phyloP scores from a whole-genome alignment of 768 basidiomycete genomes.

The Amyloporia xantha region DNA sequence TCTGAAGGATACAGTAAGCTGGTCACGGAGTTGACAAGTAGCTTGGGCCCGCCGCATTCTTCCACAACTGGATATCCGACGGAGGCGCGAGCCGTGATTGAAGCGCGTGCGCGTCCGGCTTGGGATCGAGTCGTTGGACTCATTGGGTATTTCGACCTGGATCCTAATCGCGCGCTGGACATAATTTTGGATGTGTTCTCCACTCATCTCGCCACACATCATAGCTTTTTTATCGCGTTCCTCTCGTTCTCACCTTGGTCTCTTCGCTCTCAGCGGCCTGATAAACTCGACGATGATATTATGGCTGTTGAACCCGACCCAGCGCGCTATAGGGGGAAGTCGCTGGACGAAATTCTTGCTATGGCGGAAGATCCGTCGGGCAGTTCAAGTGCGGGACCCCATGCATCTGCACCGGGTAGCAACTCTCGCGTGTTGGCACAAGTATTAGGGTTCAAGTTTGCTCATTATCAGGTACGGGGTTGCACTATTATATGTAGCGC shows the following conservation, averaged over 20 bases:
- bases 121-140: constrained; percentile 86
- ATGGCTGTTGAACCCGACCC: constrained; percentile 35
- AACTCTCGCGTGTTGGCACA: constrained; percentile 72
- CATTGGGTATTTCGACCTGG: constrained; percentile 94
- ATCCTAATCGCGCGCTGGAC: constrained; percentile 91
- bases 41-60: constrained; percentile 70
- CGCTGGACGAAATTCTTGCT: constrained; percentile 58
- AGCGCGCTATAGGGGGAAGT: constrained; percentile 48
- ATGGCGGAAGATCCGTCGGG: constrained; percentile 40
- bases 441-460: constrained; percentile 97
- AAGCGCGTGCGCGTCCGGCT: constrained; percentile 58
- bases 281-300: constrained; percentile 21
- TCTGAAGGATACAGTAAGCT: constrained; percentile 97
- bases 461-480: constrained; percentile 71
- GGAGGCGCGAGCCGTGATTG: constrained; percentile 51
- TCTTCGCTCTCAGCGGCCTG: constrained; percentile 21
- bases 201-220: constrained; percentile 73
- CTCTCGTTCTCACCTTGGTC: constrained; percentile 87
- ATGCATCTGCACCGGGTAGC: constrained; percentile 14
- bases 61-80: constrained; percentile 56
- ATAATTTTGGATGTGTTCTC: constrained; percentile 89
- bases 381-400: constrained; percentile 3
- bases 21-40: constrained; percentile 72
- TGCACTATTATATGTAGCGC: neutral
- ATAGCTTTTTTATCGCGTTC: constrained; percentile 83